Base-by-base conservation (phyloP, 192 early-diverging fungal genomes). In the Coemansia sp. region DNA sequence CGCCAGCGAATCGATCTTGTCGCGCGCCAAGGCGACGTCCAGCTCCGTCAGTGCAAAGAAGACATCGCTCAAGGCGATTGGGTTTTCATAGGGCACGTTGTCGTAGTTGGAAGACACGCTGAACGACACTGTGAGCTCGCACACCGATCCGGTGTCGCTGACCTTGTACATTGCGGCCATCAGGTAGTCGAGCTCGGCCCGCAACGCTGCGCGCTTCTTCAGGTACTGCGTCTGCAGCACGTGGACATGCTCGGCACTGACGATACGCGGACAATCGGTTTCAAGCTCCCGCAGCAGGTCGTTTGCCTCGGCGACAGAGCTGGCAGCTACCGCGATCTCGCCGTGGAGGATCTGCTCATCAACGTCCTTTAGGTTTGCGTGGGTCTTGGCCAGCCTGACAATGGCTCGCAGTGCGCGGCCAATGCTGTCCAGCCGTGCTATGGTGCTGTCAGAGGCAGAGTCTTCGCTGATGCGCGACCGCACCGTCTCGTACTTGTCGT, bases 31-130 rank as follows among this genome's bases (percentile, higher is more conserved):
- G 16, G 56, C 72, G 59, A 70, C 51, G n/a, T 65, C 81, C 23
- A 83, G 72, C 29, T 74, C 66, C 1, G 65, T 55, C 66, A 74
- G 49, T n/a, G 75, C 81, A 63, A 77, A 76, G 49, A 74, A 72
- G 51, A 83, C 46, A 40, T 83, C 81, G 35, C 69, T 66, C 13
- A 74, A 49, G 15, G 61, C 66, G 25, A 83, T 70, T 3, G 72
- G 63, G 37, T 64, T 78, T n/a, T 83, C 81, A 29, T 78, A 83
- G 7, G 72, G 72, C 61, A 64, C 69, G 45, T 60, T 63, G 53
- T 77, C 75, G 10, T 73, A 70, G 49, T 68, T 74, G 20, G 62
- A 45, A 52, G 61, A 37, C 3, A 75, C 65, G 35, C 59, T 51
- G 35, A 58, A 73, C 20, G 69, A 59, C 4, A 75, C 72, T 7